Conservation (phyloP, 2,329 filamentous ascomycete genomes). For the Hymenoscyphus infarciens region DNA sequence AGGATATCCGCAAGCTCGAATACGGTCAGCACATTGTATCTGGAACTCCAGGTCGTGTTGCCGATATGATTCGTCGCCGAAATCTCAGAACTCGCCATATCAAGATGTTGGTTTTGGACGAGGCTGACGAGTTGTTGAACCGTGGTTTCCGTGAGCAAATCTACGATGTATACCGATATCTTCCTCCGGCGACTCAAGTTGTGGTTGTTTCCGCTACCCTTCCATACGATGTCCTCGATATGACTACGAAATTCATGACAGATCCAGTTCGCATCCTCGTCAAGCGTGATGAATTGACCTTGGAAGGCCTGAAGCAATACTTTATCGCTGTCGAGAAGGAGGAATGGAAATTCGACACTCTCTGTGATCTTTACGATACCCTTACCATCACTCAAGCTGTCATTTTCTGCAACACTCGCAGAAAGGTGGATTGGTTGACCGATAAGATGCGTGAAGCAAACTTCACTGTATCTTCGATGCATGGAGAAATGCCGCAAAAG, state of each 20-base stretch:
- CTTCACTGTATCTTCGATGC: conserved; percentile 99
- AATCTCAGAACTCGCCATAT: conserved; percentile 71
- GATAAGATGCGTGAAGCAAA: conserved; percentile 98
- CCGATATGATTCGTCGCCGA: conserved; percentile 75
- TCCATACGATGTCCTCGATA: conserved; percentile 95
- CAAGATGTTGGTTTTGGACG: conserved; percentile 75
- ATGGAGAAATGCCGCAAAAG: conserved; percentile 97
- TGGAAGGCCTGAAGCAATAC: conserved; percentile 97
- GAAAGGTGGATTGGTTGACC: conserved; percentile 99
- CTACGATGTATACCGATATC: conserved; percentile 96
- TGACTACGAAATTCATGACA: conserved; percentile 99
- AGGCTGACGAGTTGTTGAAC: conserved; percentile 78
- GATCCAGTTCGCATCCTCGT: conserved; percentile 94
- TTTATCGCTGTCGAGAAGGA: conserved; percentile 99
- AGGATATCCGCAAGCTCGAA: conserved; percentile 96
- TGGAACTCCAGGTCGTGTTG: conserved; percentile 92
- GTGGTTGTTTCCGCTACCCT: conserved; percentile 96
- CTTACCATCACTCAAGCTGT: conserved; percentile 99
- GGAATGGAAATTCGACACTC: conserved; percentile 99
- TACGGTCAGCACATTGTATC: conserved; percentile 98
- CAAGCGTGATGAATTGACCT: conserved; percentile 96
- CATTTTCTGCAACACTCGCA: conserved; percentile 99
- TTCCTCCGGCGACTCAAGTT: conserved; percentile 96
- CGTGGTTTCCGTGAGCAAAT: conserved; percentile 97
- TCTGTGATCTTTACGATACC: conserved; percentile 98